These are phyloP conservation scores for Fonsecaea monophora DNA, from an alignment of 2,329 filamentous ascomycete species.

Conservation along the genomic window DNA sequence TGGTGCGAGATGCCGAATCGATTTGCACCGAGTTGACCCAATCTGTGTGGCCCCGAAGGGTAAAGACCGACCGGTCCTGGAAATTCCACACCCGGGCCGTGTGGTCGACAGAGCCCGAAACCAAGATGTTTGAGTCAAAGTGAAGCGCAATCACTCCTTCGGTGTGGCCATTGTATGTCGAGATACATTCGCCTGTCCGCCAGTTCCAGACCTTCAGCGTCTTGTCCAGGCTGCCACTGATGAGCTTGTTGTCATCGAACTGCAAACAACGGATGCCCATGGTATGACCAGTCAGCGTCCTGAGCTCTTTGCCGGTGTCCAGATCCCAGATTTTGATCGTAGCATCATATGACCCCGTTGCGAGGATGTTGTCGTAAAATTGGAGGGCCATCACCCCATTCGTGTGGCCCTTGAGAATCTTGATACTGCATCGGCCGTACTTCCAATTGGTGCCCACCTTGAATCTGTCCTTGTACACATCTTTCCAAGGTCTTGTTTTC, in stretches of 20 bases:
- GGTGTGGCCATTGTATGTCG: conserved; percentile 78
- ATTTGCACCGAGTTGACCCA: conserved; percentile 98
- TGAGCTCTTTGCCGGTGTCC: conserved; percentile 81
- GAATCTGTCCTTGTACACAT: conserved; percentile 93
- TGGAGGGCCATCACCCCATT: conserved; percentile 84
- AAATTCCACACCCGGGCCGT: conserved; percentile 95
- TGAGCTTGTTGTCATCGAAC: conserved; percentile 89
- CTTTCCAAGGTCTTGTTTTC: conserved; percentile 79
- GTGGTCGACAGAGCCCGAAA: conserved; percentile 86
- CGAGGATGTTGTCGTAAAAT: conserved; percentile 87
- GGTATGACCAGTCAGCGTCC: conserved; percentile 83
- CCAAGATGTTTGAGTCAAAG: conserved; percentile 82
- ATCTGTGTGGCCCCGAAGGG: conserved; percentile 82
- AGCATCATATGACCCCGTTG: conserved; percentile 91
- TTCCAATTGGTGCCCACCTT: conserved; percentile 98
- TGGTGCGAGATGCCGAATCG: conserved; percentile 78
- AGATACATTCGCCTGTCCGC: conserved; percentile 85
- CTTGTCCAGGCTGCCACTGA: conserved; percentile 85
- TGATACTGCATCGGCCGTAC: conserved; percentile 84
- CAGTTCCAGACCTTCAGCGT: conserved; percentile 97
- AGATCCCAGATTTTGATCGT: conserved; percentile 98
- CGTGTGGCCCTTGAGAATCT: conserved; percentile 81
- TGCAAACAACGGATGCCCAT: conserved; percentile 86
- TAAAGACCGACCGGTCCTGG: conserved; percentile 78
- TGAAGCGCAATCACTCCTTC: conserved; percentile 86